phyloP scores from a whole-genome alignment of 2,329 filamentous ascomycete species.

The Microdochium nivale region DNA sequence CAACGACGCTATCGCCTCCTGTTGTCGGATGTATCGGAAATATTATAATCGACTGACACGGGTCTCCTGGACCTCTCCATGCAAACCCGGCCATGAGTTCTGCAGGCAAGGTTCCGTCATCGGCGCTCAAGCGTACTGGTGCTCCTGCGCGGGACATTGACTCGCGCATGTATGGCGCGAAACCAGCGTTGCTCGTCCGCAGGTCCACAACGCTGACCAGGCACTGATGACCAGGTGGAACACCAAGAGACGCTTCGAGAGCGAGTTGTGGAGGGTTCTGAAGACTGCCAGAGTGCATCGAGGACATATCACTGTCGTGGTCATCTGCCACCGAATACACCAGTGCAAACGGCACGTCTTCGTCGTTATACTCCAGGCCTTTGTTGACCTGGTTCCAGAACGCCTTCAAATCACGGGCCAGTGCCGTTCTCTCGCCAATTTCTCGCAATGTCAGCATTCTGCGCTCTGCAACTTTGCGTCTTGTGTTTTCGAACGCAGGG shows the following conservation, averaged over 20 bases:
- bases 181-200: constrained; percentile 60
- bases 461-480: constrained; percentile 68
- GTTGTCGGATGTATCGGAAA: constrained; percentile 73
- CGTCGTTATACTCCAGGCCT: constrained; percentile 65
- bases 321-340: constrained; percentile 70
- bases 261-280: constrained; percentile 53
- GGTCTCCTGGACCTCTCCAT: constrained; percentile 63
- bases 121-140: constrained; percentile 60
- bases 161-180: constrained; percentile 67
- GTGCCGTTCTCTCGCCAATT: constrained; percentile 65
- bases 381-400: constrained; percentile 67
- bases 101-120: constrained; percentile 55
- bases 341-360: constrained; percentile 67
- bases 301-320: constrained; percentile 61
- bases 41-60: constrained; percentile 62
- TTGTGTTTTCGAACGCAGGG: constrained; percentile 73
- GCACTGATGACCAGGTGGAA: constrained; percentile 53
- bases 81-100: constrained; percentile 58
- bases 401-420: constrained; percentile 60
- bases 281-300: constrained; percentile 59
- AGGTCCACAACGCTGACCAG: constrained; percentile 59
- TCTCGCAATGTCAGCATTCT: constrained; percentile 73
- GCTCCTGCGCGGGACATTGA: constrained; percentile 58
- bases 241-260: constrained; percentile 66
- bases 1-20: constrained; percentile 60